These are phyloP conservation scores for Magnusiomyces suaveolens DNA, from an alignment of 1,139 yeast genomes.

Conservation along the genomic window DNA sequence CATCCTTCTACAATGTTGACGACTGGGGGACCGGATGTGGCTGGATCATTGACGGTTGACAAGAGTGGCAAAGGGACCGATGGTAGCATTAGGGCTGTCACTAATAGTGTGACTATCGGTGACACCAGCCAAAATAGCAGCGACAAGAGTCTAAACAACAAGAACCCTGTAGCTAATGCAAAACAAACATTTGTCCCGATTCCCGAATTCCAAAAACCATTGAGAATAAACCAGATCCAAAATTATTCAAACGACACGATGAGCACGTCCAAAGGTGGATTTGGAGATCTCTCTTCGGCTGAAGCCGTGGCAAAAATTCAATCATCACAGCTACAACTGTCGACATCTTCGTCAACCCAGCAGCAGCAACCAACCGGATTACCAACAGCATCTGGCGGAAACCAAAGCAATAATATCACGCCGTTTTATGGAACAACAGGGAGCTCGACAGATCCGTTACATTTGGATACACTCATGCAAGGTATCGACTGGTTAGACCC, in stretches of 20 bases:
- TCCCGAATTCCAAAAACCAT: neutral
- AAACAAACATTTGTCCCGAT: neutral
- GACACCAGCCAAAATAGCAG: too few species aligned
- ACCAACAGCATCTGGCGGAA: neutral
- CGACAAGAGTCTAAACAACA: too few species aligned
- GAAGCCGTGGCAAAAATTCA: too few species aligned
- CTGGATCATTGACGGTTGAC: slow-evolving; percentile 5
- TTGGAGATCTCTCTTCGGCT: neutral
- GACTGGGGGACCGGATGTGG: slow-evolving; percentile 14
- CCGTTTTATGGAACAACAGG: slow-evolving; percentile 26
- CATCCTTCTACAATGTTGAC: slow-evolving; percentile 14
- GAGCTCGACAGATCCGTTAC: slow-evolving; percentile 26
- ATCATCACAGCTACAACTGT: neutral
- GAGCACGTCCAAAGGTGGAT: neutral
- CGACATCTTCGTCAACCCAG: neutral
- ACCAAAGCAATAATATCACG: slow-evolving; percentile 7
- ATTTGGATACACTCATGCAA: slow-evolving; percentile 47
- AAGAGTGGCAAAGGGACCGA: neutral
- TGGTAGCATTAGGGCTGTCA: neutral
- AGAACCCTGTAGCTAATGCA: neutral
- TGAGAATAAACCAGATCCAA: neutral
- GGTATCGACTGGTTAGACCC: slow-evolving; percentile 77
- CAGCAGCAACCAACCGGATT: neutral
- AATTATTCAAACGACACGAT: neutral
- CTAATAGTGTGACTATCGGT: too few species aligned